Conservation (phyloP, 129 eudicot species). For the Erigeron canadensis region DNA sequence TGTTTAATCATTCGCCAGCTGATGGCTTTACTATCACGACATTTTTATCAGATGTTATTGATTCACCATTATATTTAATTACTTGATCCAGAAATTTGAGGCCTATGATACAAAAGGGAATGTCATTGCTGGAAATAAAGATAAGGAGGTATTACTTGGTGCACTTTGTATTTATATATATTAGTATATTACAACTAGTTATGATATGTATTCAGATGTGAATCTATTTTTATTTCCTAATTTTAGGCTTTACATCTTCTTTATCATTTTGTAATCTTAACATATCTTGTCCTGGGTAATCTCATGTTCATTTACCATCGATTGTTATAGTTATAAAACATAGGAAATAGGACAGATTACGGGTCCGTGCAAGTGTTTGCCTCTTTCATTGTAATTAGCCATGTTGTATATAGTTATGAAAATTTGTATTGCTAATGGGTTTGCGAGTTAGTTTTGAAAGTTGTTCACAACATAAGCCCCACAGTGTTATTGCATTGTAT, state of each 20-base stretch:
- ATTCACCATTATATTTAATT: constrained; percentile 20
- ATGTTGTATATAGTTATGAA: no score
- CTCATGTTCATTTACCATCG: neutral
- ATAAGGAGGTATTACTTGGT: constrained; percentile 67
- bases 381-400: no score
- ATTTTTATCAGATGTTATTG: constrained; percentile 11
- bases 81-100: constrained; percentile 75
- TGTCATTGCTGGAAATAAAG: constrained; percentile 76
- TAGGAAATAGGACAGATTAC: neutral
- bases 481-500: no score
- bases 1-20: no score
- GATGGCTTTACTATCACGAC: neutral
- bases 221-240: neutral
- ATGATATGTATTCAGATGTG: neutral
- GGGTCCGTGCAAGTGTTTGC: no score
- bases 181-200: neutral
- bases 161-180: constrained; percentile 12
- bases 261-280: neutral
- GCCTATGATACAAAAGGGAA: constrained; percentile 75
- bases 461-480: no score
- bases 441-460: no score
- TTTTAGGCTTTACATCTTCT: neutral
- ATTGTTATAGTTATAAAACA: neutral
- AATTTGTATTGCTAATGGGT: no score
- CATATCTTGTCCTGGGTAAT: constrained; percentile 12